Conservation (phyloP, 2,329 filamentous ascomycete species). For the Fusarium gaditjirri region DNA sequence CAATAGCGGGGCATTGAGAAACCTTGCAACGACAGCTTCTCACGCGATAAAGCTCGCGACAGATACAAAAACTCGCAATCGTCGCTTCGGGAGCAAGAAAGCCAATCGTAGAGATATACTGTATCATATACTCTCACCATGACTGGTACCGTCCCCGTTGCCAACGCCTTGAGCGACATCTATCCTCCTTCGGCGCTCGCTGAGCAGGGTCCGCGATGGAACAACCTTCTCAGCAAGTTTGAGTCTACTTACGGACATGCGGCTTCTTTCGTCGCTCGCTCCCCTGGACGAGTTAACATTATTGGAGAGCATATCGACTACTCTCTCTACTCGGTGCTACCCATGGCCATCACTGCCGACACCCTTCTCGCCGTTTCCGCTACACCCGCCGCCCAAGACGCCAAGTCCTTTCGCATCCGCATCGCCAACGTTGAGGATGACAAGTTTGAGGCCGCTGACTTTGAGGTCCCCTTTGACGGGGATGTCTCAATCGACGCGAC, state of each 20-base stretch:
- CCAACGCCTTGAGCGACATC: conserved; percentile 80
- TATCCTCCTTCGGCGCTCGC: conserved; percentile 80
- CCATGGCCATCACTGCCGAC: conserved; percentile 94
- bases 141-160: conserved; percentile 75
- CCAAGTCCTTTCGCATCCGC: conserved; percentile 72
- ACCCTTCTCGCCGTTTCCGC: conserved; percentile 83
- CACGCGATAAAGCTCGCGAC: conserved; percentile 33
- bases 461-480: conserved; percentile 72
- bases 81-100: background rate
- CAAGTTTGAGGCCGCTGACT: conserved; percentile 81
- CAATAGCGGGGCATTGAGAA: conserved; percentile 39
- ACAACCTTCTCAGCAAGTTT: conserved; percentile 77
- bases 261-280: conserved; percentile 86
- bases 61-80: conserved; percentile 9
- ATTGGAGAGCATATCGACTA: conserved; percentile 99
- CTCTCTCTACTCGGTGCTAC: conserved; percentile 93
- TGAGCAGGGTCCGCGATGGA: conserved; percentile 79
- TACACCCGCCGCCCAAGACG: conserved; percentile 59
- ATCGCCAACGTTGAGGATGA: conserved; percentile 81
- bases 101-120: background rate
- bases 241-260: conserved; percentile 73
- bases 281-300: conserved; percentile 95
- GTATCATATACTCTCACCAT: conserved; percentile 45
- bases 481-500: conserved; percentile 84
- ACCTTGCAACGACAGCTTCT: conserved; percentile 38